These are phyloP conservation scores for Erythrophleum fordii DNA, from an alignment of 306 rosid species.

Conservation along the genomic window DNA sequence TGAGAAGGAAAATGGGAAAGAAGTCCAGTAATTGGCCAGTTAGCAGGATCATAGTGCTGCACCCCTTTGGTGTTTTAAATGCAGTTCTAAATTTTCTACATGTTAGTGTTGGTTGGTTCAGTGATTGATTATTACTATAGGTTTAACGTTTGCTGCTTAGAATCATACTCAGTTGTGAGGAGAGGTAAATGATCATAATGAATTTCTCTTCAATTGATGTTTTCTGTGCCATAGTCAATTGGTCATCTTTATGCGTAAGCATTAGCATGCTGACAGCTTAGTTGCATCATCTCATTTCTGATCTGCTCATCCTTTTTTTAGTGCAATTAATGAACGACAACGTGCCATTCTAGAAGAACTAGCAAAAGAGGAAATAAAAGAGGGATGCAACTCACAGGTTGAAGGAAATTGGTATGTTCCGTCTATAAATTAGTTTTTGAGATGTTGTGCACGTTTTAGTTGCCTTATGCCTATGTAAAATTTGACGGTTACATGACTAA, in stretches of 20 bases:
- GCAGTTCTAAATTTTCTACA: slow-evolving; percentile 7
- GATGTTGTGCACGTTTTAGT: slow-evolving; percentile 20
- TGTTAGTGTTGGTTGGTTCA: slow-evolving; percentile 11
- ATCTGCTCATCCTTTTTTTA: slow-evolving; percentile 41
- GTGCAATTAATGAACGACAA: slow-evolving; percentile 77
- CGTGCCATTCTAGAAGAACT: slow-evolving; percentile 90
- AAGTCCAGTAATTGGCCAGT: slow-evolving; percentile 6
- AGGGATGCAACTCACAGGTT: slow-evolving; percentile 47
- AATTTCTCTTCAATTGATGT: slow-evolving; percentile 25
- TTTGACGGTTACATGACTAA: slow-evolving; percentile 34
- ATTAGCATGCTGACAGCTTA: background rate
- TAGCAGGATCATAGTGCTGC: slow-evolving; percentile 16
- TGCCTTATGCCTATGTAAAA: slow-evolving; percentile 9
- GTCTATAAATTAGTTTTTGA: slow-evolving; percentile 21
- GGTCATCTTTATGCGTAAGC: slow-evolving; percentile 13
- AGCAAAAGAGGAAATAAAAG: slow-evolving; percentile 79
- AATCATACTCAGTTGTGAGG: slow-evolving; percentile 13
- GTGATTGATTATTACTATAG: slow-evolving; percentile 6
- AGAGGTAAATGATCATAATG: background rate
- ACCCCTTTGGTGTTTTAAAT: background rate
- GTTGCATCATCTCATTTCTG: slow-evolving; percentile 44
- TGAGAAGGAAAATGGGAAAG: background rate
- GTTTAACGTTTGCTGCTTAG: slow-evolving; percentile 22
- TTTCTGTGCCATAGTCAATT: slow-evolving; percentile 20
- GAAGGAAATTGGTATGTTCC: slow-evolving; percentile 71